A percentile compares a stretch with the other conserved stretches of the same genome.
phyloP scores from a whole-genome alignment of 108 stramenopile genomes.

The Thalassiosira profunda region DNA sequence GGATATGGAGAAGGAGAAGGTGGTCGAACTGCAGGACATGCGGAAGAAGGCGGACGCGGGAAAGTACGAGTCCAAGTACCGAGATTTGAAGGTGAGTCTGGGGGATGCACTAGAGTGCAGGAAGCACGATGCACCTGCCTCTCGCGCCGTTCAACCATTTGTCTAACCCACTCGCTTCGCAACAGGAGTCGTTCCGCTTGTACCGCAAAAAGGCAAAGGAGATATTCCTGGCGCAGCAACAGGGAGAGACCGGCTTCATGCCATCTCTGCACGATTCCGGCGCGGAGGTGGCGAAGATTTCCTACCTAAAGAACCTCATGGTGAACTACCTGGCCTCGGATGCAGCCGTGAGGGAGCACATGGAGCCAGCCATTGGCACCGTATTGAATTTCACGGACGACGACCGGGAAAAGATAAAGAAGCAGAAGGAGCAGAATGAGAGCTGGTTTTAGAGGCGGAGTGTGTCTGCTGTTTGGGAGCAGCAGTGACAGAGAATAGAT shows the following conservation, averaged over 20 bases:
- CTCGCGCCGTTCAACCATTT: too few species aligned
- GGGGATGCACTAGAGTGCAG: not conserved
- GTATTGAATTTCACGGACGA: conserved; percentile 82
- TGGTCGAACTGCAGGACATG: conserved; percentile 44
- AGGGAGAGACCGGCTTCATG: conserved; percentile 54
- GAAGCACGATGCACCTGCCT: too few species aligned
- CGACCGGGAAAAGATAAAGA: conserved; percentile 75
- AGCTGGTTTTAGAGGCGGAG: conserved; percentile 57
- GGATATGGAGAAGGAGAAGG: conserved; percentile 58
- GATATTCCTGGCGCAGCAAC: conserved; percentile 87
- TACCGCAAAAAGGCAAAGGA: conserved; percentile 94
- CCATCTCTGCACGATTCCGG: conserved; percentile 43
- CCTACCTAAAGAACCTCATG: conserved; percentile 86
- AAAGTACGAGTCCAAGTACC: conserved; percentile 88
- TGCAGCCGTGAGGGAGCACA: conserved; percentile 70
- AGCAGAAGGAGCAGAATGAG: conserved; percentile 71
- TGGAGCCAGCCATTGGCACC: conserved; percentile 91
- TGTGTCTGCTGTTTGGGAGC: not conserved
- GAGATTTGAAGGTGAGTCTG: conserved; percentile 72
- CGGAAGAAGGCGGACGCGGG: conserved; percentile 53
- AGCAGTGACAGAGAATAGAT: too few species aligned
- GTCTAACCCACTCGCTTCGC: too few species aligned
- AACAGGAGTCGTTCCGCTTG: conserved; percentile 80
- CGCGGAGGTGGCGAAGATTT: conserved; percentile 73
- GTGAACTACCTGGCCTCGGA: conserved; percentile 87